Percentiles rank a stretch among this genome's conserved stretches.
These are phyloP conservation scores for Carex myosuroides DNA, from an alignment of 176 grass and related monocot species.

Conservation along the genomic window DNA sequence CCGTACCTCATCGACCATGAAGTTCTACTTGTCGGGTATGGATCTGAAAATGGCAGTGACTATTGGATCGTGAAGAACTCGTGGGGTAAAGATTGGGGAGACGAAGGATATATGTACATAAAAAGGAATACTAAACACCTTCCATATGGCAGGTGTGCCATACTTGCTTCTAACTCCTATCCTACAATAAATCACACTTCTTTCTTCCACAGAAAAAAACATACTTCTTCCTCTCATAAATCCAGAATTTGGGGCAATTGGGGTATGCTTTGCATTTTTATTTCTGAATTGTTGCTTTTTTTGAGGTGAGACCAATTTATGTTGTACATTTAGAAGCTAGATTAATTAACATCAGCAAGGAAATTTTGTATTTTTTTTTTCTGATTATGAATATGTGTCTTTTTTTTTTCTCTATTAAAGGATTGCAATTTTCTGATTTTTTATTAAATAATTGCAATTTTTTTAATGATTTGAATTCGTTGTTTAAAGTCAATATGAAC, in stretches of 20 bases:
- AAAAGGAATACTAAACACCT: constrained; percentile 15
- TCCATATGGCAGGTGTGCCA: constrained; percentile 28
- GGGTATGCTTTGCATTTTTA: not conserved
- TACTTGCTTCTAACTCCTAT: constrained; percentile 26
- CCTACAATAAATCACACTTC: constrained; percentile 23
- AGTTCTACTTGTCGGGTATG: constrained; percentile 37
- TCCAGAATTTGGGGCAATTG: not conserved
- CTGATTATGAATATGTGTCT: not conserved
- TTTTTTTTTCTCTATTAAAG: not conserved
- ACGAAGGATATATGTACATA: constrained; percentile 39
- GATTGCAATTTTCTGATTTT: not conserved
- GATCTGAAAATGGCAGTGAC: constrained; percentile 20
- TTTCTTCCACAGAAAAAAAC: not conserved
- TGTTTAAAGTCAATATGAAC: too few relatives aligned
- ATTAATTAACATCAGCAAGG: not conserved
- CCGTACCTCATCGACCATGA: constrained; percentile 26
- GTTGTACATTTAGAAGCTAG: not conserved
- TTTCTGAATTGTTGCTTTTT: not conserved
- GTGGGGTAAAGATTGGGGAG: constrained; percentile 34
- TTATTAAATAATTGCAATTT: not conserved
- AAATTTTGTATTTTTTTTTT: not conserved
- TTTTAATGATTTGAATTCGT: too few relatives aligned
- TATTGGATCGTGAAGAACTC: constrained; percentile 51
- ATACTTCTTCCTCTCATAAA: not conserved
- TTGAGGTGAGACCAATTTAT: not conserved